Conservation (phyloP, 1,284 basidiomycete species). For the Mycena citricolor region DNA sequence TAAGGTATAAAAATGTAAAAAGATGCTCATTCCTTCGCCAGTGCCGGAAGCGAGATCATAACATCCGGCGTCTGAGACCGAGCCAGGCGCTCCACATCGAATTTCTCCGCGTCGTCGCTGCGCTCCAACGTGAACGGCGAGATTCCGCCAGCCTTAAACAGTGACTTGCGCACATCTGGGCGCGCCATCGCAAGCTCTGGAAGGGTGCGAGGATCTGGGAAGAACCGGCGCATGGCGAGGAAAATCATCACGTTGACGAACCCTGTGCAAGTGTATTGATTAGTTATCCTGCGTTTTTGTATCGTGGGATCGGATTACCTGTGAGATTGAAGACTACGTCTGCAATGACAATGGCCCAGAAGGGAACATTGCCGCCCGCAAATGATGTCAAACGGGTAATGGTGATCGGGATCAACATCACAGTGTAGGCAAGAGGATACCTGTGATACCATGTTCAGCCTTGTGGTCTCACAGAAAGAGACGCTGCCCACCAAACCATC, state of each 20-base stretch:
- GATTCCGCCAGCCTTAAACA: constrained; percentile 11
- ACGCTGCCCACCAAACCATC: constrained; percentile 31
- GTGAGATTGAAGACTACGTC: constrained; percentile 37
- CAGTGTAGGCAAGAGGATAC: constrained; percentile 33
- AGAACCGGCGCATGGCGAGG: constrained; percentile 15
- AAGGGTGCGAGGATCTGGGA: constrained; percentile 21
- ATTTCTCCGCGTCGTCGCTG: constrained; percentile 15
- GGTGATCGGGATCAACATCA: constrained; percentile 36
- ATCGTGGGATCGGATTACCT: constrained; percentile 24
- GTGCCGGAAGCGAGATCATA: too few species aligned
- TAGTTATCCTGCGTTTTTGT: neutral
- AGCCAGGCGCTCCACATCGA: constrained; percentile 7
- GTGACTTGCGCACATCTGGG: constrained; percentile 10
- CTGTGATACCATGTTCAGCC: constrained; percentile 1
- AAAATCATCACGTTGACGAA: constrained; percentile 25
- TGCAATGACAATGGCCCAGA: constrained; percentile 30
- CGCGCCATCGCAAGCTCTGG: constrained; percentile 24
- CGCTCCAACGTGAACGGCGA: constrained; percentile 19
- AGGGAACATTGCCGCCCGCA: constrained; percentile 32
- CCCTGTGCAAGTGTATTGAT: constrained; percentile 11
- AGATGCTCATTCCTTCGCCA: too few species aligned
- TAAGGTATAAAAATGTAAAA: too few species aligned
- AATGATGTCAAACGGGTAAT: constrained; percentile 34
- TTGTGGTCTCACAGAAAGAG: neutral
- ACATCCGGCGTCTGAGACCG: too few species aligned